A percentile compares a stretch with the other conserved stretches of the same genome.
These are phyloP conservation scores for Phialocephala sp. DNA, from an alignment of 2,329 filamentous ascomycete genomes.

Conservation along the genomic window DNA sequence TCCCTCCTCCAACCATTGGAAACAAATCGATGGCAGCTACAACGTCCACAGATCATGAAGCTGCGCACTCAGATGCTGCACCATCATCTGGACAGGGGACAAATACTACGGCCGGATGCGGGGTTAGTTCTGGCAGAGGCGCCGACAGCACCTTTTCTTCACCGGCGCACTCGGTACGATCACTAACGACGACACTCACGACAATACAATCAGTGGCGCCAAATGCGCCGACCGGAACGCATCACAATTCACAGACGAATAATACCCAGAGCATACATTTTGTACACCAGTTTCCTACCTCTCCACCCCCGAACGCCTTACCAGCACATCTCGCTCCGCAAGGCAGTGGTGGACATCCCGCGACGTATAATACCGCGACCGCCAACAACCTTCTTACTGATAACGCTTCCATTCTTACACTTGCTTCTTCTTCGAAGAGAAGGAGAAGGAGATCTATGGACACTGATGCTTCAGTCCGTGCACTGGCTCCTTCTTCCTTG, in stretches of 20 bases:
- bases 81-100: constrained; percentile 74
- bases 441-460: constrained; percentile 80
- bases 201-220: constrained; percentile 80
- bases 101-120: constrained; percentile 69
- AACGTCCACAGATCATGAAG: constrained; percentile 82
- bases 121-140: constrained; percentile 70
- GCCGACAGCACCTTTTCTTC: constrained; percentile 81
- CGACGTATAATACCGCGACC: constrained; percentile 78
- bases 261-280: constrained; percentile 57
- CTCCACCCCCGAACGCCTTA: constrained; percentile 72
- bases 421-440: constrained; percentile 82
- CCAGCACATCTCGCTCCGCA: constrained; percentile 69
- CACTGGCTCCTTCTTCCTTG: constrained; percentile 80
- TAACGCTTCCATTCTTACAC: constrained; percentile 83
- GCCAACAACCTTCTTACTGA: constrained; percentile 84
- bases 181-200: constrained; percentile 81
- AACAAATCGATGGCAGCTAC: constrained; percentile 66
- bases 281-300: constrained; percentile 67
- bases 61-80: constrained; percentile 73
- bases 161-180: constrained; percentile 79
- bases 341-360: constrained; percentile 57
- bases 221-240: constrained; percentile 50
- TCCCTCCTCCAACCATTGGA: constrained; percentile 63
- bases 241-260: constrained; percentile 43
- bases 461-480: constrained; percentile 84